Percentiles rank a stretch among this genome's conserved stretches.
Conservation (phyloP, 371 early-diverging fungal genomes). For the Cokeromyces recurvatus region DNA sequence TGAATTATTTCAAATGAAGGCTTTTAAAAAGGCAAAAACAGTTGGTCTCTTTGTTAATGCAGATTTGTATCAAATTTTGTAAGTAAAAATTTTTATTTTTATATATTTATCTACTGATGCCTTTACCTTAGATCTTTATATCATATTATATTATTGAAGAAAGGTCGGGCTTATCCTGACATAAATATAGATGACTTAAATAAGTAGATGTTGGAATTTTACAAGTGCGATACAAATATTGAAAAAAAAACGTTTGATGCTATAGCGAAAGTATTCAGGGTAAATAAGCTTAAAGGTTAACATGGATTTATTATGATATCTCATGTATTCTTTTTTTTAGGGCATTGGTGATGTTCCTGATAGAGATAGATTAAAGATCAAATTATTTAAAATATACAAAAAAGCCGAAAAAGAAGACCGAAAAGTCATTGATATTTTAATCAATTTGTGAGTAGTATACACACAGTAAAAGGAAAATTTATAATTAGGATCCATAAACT, state of each 20-base stretch:
- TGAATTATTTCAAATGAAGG: too few relatives aligned
- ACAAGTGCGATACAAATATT: constrained; percentile 10
- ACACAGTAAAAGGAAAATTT: constrained; percentile 1
- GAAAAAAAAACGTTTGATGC: constrained; percentile 11
- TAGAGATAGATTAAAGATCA: too few relatives aligned
- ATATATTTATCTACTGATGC: too few relatives aligned
- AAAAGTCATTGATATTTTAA: constrained; percentile 10
- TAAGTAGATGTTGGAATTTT: constrained; percentile 3
- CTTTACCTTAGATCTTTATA: too few relatives aligned
- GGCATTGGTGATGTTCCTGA: constrained; percentile 6
- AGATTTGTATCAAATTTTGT: too few relatives aligned
- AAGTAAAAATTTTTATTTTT: too few relatives aligned
- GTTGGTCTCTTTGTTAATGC: too few relatives aligned
- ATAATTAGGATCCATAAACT: too few relatives aligned
- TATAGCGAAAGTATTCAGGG: constrained; percentile 7
- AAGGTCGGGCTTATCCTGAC: constrained; percentile 1
- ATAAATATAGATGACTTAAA: constrained; percentile 4
- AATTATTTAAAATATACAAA: constrained; percentile 12
- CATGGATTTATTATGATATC: constrained; percentile 8
- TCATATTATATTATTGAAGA: too few relatives aligned
- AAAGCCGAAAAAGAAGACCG: constrained; percentile 7
- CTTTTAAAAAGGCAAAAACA: too few relatives aligned
- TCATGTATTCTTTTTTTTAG: constrained; percentile 11
- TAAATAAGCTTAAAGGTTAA: constrained; percentile 11
- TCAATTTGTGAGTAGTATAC: constrained; percentile 9